Evolutionary conservation across 768 basidiomycete genomes (phyloP).

Genomic region (Lactarius deliciosus): DNA sequence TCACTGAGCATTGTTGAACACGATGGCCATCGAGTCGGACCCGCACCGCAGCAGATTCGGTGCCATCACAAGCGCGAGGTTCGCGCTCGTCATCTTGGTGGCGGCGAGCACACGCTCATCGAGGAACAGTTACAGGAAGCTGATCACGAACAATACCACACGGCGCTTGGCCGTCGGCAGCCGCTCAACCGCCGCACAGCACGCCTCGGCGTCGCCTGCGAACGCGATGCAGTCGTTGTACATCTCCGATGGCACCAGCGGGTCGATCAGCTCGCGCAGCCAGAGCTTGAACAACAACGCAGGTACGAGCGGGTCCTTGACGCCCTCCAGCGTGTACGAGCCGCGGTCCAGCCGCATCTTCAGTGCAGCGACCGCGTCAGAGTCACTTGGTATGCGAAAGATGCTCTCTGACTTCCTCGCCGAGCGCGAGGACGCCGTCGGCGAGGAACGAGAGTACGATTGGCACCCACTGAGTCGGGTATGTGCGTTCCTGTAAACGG

Average conservation of each 20-base stretch:
- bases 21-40: constrained; percentile 83
- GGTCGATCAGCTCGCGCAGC: constrained; percentile 88
- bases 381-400: constrained; percentile 90
- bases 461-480: constrained; percentile 81
- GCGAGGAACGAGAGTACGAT: constrained; percentile 93
- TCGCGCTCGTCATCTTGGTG: constrained; percentile 90
- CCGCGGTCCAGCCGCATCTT: constrained; percentile 87
- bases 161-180: constrained; percentile 85
- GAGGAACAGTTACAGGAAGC: constrained; percentile 63
- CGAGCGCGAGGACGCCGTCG: constrained; percentile 86
- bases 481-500: constrained; percentile 68
- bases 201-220: constrained; percentile 65
- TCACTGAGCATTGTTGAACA: constrained; percentile 90
- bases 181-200: constrained; percentile 69
- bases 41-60: constrained; percentile 78
- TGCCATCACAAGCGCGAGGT: too few species aligned
- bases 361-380: constrained; percentile 79
- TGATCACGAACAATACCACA: constrained; percentile 47
- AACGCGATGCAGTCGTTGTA: constrained; percentile 90
- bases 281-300: constrained; percentile 91
- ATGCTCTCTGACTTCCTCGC: constrained; percentile 86
- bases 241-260: constrained; percentile 86
- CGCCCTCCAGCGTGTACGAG: constrained; percentile 84
- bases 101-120: constrained; percentile 68
- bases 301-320: constrained; percentile 88